phyloP scores from a whole-genome alignment of 495 filamentous ascomycete species.

The Hypomontagnella monticulosa region DNA sequence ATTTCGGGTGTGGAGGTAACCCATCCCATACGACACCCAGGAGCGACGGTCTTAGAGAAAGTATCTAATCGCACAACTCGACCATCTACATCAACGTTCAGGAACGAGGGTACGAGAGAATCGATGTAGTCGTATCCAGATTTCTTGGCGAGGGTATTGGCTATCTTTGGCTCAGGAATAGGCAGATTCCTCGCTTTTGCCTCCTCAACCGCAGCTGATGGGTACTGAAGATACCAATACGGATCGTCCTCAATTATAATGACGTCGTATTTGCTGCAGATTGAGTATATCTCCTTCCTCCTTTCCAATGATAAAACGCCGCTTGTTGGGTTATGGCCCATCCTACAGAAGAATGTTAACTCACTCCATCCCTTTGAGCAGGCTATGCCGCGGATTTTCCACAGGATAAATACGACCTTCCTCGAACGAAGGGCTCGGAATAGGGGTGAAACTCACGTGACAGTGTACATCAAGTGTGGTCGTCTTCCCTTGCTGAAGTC shows the following conservation, averaged over 20 bases:
- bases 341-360: conserved; percentile 55
- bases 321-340: conserved; percentile 92
- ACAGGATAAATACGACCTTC: background rate
- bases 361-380: background rate
- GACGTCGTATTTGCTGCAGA: conserved; percentile 87
- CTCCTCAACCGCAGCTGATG: conserved; percentile 66
- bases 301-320: conserved; percentile 74
- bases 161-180: conserved; percentile 31
- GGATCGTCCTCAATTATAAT: conserved; percentile 95
- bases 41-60: conserved; percentile 84
- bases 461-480: conserved; percentile 89
- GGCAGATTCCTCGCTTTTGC: conserved; percentile 53
- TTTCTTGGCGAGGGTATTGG: conserved; percentile 56
- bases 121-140: conserved; percentile 83
- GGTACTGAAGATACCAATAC: conserved; percentile 95
- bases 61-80: conserved; percentile 87
- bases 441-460: conserved; percentile 69
- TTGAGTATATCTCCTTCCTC: conserved; percentile 77
- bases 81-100: conserved; percentile 79
- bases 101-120: conserved; percentile 79
- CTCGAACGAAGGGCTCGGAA: background rate
- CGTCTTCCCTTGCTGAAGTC: conserved; percentile 74
- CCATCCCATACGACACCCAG: conserved; percentile 85
- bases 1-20: conserved; percentile 81
- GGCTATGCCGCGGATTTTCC: background rate